A percentile compares a stretch with the other conserved stretches of the same genome.
phyloP scores from a whole-genome alignment of 208 protist species.

The Leishmania lainsoni region DNA sequence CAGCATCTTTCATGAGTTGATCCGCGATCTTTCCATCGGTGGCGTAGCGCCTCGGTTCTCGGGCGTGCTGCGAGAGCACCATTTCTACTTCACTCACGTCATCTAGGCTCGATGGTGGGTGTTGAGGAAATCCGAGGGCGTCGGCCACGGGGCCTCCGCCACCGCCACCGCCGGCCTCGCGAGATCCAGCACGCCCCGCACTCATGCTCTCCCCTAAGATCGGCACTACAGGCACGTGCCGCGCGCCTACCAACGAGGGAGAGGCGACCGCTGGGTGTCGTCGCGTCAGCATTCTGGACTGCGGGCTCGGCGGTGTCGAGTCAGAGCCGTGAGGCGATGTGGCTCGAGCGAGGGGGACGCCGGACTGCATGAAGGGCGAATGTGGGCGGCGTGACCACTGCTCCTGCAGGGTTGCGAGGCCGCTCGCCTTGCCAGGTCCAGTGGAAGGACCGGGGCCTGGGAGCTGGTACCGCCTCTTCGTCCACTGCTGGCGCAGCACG shows the following conservation, averaged over 20 bases:
- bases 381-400: slow-evolving; percentile 20
- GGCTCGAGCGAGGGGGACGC: slow-evolving; percentile 8
- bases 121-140: background rate
- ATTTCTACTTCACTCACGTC: slow-evolving; percentile 18
- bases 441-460: background rate
- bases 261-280: slow-evolving; percentile 19
- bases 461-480: slow-evolving; percentile 10
- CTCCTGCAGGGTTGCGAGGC: slow-evolving; percentile 23
- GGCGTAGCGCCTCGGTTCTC: background rate
- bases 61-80: background rate
- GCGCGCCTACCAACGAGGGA: slow-evolving; percentile 8
- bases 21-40: background rate
- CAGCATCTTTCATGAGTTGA: background rate
- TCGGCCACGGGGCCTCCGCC: background rate
- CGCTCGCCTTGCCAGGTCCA: slow-evolving; percentile 7
- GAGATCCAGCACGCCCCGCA: background rate
- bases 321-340: slow-evolving; percentile 26
- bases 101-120: slow-evolving; percentile 20
- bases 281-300: slow-evolving; percentile 20
- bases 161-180: background rate
- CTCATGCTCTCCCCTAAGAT: background rate
- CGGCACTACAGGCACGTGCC: background rate
- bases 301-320: slow-evolving; percentile 34
- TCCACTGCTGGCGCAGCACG: slow-evolving; percentile 27
- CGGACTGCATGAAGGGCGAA: slow-evolving; percentile 27